Conservation (phyloP, 495 filamentous ascomycete species). For the Hyaloscypha hepaticicola region DNA sequence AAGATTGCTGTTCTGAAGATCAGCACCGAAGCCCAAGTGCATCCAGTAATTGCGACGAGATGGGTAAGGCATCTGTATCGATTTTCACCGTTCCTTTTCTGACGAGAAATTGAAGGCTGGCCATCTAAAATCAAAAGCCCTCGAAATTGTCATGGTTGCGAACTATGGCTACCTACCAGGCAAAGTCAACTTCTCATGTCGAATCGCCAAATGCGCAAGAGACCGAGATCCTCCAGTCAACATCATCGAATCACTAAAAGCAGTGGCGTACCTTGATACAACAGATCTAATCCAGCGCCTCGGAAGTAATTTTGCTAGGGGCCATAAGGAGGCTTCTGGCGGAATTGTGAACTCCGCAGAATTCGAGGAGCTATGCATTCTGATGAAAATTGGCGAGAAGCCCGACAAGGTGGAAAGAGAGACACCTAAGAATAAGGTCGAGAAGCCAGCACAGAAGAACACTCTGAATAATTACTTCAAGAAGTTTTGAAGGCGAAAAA, state of each 20-base stretch:
- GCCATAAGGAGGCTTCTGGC: slow-evolving; percentile 58
- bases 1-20: slow-evolving; percentile 58
- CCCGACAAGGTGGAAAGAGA: slow-evolving; percentile 33
- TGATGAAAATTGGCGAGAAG: slow-evolving; percentile 54
- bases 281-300: slow-evolving; percentile 46
- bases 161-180: slow-evolving; percentile 57
- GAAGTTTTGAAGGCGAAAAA: slow-evolving; percentile 20
- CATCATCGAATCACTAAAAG: slow-evolving; percentile 51
- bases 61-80: slow-evolving; percentile 36
- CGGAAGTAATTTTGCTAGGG: slow-evolving; percentile 55
- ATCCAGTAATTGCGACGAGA: slow-evolving; percentile 58
- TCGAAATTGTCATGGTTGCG: slow-evolving; percentile 57
- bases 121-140: slow-evolving; percentile 45
- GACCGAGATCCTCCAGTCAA: slow-evolving; percentile 46
- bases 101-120: slow-evolving; percentile 34
- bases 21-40: slow-evolving; percentile 51
- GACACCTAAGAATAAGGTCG: slow-evolving; percentile 33
- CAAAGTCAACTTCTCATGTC: slow-evolving; percentile 59
- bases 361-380: slow-evolving; percentile 56
- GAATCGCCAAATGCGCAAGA: slow-evolving; percentile 48
- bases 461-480: slow-evolving; percentile 48
- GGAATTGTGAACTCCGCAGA: slow-evolving; percentile 51
- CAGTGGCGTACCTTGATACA: slow-evolving; percentile 42
- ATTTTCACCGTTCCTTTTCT: not conserved
- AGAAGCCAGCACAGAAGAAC: slow-evolving; percentile 35